Percentiles rank a stretch among this genome's conserved stretches.
These are phyloP conservation scores for Isabelozyma heimii DNA, from an alignment of 805 yeast species.

Conservation along the genomic window DNA sequence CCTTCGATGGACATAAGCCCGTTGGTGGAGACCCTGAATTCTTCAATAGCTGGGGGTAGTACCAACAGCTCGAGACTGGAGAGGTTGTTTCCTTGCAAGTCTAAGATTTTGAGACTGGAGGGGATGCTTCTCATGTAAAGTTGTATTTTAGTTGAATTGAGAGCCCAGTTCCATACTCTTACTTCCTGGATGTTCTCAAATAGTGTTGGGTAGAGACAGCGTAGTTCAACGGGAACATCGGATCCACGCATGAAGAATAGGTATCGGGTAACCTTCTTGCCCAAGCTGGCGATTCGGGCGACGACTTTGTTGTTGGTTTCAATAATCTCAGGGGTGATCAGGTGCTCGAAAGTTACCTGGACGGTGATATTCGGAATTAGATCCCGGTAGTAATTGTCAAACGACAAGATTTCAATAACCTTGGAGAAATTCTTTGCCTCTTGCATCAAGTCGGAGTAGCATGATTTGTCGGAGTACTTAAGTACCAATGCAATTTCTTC, in stretches of 20 bases:
- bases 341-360: slow-evolving; percentile 7
- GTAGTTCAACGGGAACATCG: not conserved
- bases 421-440: slow-evolving; percentile 10
- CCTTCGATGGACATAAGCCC: slow-evolving; percentile 8
- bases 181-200: slow-evolving; percentile 8
- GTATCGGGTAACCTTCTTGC: slow-evolving; percentile 8
- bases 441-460: not conserved
- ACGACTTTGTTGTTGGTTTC: slow-evolving; percentile 6
- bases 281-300: slow-evolving; percentile 6
- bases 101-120: slow-evolving; percentile 5
- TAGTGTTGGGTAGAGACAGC: slow-evolving; percentile 1
- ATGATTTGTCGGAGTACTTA: not conserved
- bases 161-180: slow-evolving; percentile 10
- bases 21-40: slow-evolving; percentile 12
- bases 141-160: slow-evolving; percentile 3
- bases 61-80: slow-evolving; percentile 7
- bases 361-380: slow-evolving; percentile 6
- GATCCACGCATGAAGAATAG: slow-evolving; percentile 2
- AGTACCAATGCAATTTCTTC: slow-evolving; percentile 2
- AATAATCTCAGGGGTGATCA: slow-evolving; percentile 1
- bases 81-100: slow-evolving; percentile 13
- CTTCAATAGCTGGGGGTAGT: slow-evolving; percentile 10
- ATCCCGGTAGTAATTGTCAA: slow-evolving; percentile 11
- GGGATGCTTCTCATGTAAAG: slow-evolving; percentile 1
- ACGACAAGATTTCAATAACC: slow-evolving; percentile 10